A percentile compares a stretch with the other conserved stretches of the same genome.
Conservation (phyloP, 768 basidiomycete genomes). For the Boletus eberwhitei region DNA sequence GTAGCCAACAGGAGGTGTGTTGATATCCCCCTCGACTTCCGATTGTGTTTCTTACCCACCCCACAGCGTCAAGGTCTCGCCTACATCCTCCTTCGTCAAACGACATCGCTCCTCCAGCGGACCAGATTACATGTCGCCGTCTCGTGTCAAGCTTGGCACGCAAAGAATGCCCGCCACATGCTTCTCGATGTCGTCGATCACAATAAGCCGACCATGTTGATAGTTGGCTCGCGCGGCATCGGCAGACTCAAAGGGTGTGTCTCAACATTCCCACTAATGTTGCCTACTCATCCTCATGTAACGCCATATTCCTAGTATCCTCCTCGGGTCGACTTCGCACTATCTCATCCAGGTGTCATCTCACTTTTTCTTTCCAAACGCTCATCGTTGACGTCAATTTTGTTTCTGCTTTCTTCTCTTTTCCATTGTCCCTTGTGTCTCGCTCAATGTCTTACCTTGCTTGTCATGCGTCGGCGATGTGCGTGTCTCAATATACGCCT, state of each 20-base stretch:
- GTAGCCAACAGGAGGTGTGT: slow-evolving; percentile 87
- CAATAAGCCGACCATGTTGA: slow-evolving; percentile 84
- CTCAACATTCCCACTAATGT: background rate
- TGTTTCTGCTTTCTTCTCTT: background rate
- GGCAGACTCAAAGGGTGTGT: slow-evolving; percentile 83
- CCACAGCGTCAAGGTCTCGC: slow-evolving; percentile 81
- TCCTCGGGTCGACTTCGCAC: slow-evolving; percentile 93
- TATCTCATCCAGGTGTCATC: slow-evolving; percentile 76
- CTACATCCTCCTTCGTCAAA: slow-evolving; percentile 86
- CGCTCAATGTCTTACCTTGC: background rate
- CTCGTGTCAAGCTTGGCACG: slow-evolving; percentile 93
- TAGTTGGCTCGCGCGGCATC: slow-evolving; percentile 91
- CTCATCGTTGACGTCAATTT: background rate
- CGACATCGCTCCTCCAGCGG: slow-evolving; percentile 83
- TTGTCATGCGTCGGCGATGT: background rate
- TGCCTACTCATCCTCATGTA: background rate
- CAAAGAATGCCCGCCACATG: slow-evolving; percentile 93
- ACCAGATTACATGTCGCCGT: slow-evolving; percentile 85
- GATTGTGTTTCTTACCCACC: slow-evolving; percentile 11
- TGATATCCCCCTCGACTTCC: background rate
- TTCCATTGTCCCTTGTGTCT: background rate
- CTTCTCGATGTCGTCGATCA: slow-evolving; percentile 88
- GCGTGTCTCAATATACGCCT: background rate
- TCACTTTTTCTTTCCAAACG: background rate
- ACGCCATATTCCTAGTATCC: slow-evolving; percentile 50